Base-by-base conservation (phyloP, 208 protist species). In the Trypanosomatidae sp. region DNA sequence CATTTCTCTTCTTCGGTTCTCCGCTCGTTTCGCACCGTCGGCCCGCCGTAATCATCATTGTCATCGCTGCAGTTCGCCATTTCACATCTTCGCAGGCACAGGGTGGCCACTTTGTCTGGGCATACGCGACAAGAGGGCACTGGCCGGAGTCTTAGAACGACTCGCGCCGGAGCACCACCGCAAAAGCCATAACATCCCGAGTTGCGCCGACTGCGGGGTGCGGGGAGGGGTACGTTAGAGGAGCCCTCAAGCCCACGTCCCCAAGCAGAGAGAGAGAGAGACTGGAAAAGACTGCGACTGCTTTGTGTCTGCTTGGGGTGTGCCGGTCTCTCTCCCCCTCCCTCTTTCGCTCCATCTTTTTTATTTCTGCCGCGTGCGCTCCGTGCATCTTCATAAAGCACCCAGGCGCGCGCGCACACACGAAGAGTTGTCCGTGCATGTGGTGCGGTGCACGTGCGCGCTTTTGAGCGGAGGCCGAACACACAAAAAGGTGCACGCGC, bases 231-330 rank as follows among this genome's bases (percentile, higher is more conserved):
- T 19, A 12, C 10, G 28, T 33, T 9, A 44, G 30, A 25, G 17
- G 43, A 7, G 36, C 56, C 62, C 43, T 67, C 13, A 44, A 17
- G 65, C 46, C 12, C n/a, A 74, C 53, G 73, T 10, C 43, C 64
- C 22, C 64, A 43, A 19, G 15, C 64, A 30, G 28, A 41, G n/a
- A 36, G n/a, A 10, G 13, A 41, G 6, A 3, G 12, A n/a, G 1
- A 41, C 17, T 4, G 1, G 1, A 4, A 19, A 36, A 33, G 3
- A 39, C 58, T 62, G 33, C 30, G 22, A 5, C 58, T 39, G 56
- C 25, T 59, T 59, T 43, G 25, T 25, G 5, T 43, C n/a, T 4
- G 30, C n/a, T 13, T 17, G 30, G 58, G 17, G 58, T 6, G 58
- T 10, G 13, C 33, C 17, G 58, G 30, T 15, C 56, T 39, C 56